Evolutionary conservation across 441 rosid species (phyloP).

Genomic region (Arabidopsis hybrid): DNA sequence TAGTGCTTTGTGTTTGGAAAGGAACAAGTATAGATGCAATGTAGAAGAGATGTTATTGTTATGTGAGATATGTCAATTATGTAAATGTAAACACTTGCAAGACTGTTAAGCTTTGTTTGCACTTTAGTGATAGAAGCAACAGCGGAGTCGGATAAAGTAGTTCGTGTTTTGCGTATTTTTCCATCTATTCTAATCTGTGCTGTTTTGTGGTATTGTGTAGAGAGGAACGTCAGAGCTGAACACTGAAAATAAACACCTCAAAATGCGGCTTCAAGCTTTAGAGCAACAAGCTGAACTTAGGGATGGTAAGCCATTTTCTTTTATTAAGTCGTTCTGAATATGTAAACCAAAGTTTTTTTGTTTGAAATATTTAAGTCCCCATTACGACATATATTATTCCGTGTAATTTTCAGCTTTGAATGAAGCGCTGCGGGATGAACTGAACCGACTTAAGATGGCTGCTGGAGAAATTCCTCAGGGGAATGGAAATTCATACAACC

Average conservation of each 20-base stretch:
- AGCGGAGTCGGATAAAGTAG: background rate
- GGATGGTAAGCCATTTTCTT: slow-evolving; percentile 46
- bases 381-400: background rate
- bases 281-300: slow-evolving; percentile 93
- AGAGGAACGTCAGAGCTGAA: slow-evolving; percentile 83
- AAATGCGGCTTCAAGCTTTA: slow-evolving; percentile 91
- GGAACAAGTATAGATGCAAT: background rate
- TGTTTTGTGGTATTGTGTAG: slow-evolving; percentile 49
- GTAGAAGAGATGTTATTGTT: background rate
- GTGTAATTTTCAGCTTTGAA: slow-evolving; percentile 68
- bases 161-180: background rate
- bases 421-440: slow-evolving; percentile 82
- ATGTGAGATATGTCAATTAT: background rate
- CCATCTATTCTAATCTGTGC: background rate
- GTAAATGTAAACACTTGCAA: background rate
- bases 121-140: background rate
- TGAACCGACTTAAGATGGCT: slow-evolving; percentile 83
- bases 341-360: background rate
- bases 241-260: slow-evolving; percentile 87
- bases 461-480: slow-evolving; percentile 69
- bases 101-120: background rate
- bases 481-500: slow-evolving; percentile 63
- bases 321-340: background rate
- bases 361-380: background rate
- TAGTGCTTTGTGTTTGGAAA: slow-evolving; percentile 11